A percentile compares a stretch with the other conserved stretches of the same genome.
Conservation (phyloP, 2,329 filamentous ascomycete genomes). For the Ophiocordyceps camponoti-floridani region DNA sequence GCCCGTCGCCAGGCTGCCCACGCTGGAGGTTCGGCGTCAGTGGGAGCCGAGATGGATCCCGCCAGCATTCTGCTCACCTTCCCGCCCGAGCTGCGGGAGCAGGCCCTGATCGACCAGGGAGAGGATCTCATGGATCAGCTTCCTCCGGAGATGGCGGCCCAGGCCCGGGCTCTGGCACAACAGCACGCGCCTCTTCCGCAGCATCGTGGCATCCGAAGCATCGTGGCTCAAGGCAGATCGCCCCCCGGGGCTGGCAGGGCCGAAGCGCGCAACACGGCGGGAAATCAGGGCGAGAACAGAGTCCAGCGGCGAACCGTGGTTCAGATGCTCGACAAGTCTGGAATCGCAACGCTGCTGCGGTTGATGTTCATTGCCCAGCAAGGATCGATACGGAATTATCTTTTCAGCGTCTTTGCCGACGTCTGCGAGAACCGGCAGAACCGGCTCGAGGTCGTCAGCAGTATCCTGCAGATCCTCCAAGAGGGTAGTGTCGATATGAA, state of each 20-base stretch:
- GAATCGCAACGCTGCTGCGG: constrained; percentile 88
- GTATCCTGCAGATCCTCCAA: constrained; percentile 81
- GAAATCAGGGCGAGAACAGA: constrained; percentile 38
- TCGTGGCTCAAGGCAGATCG: constrained; percentile 12
- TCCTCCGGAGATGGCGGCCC: constrained; percentile 69
- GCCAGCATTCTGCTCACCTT: constrained; percentile 86
- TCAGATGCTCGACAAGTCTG: constrained; percentile 93
- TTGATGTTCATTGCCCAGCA: constrained; percentile 96
- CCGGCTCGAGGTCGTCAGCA: constrained; percentile 81
- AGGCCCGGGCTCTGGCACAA: constrained; percentile 55
- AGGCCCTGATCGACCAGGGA: constrained; percentile 81
- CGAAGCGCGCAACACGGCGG: constrained; percentile 10
- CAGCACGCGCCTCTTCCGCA: constrained; percentile 13
- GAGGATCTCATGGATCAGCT: constrained; percentile 72
- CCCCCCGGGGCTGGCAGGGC: constrained; percentile 9
- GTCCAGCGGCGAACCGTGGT: constrained; percentile 64
- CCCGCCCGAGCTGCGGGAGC: constrained; percentile 65
- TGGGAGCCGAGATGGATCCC: constrained; percentile 64
- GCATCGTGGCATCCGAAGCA: constrained; percentile 12
- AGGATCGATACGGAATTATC: constrained; percentile 63
- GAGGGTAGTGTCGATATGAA: constrained; percentile 87
- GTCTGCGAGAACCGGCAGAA: constrained; percentile 96
- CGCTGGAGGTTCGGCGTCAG: constrained; percentile 31
- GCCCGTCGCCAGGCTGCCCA: constrained; percentile 47
- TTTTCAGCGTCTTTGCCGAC: constrained; percentile 77